Conservation (phyloP, 441 rosid genomes). For the Populus trichocarpa region DNA sequence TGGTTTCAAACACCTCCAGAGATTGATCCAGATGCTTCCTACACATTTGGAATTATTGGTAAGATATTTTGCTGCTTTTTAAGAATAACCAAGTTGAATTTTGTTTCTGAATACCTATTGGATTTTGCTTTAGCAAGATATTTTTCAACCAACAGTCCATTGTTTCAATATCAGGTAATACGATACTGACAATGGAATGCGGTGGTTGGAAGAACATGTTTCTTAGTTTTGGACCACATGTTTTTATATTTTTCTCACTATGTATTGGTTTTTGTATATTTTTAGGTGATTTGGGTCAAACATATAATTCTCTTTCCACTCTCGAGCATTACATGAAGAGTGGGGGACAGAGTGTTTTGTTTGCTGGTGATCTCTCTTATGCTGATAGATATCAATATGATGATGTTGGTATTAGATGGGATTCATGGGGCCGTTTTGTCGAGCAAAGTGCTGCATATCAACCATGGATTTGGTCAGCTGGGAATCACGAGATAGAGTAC, state of each 20-base stretch:
- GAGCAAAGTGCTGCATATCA: constrained; percentile 52
- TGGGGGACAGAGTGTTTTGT: constrained; percentile 42
- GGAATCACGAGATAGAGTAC: constrained; percentile 57
- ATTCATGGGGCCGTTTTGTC: constrained; percentile 49
- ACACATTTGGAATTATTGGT: constrained; percentile 52
- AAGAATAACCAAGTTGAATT: background rate
- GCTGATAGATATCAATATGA: constrained; percentile 44
- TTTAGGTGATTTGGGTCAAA: constrained; percentile 56
- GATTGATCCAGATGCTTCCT: constrained; percentile 40
- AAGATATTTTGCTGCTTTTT: background rate
- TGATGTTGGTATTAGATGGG: constrained; percentile 49
- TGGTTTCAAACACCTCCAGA: constrained; percentile 53
- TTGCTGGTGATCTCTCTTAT: constrained; percentile 53
- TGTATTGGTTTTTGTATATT: constrained; percentile 13
- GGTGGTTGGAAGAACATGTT: constrained; percentile 3
- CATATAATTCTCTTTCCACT: constrained; percentile 52
- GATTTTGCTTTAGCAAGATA: background rate
- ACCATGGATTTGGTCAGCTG: constrained; percentile 57
- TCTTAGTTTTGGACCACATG: background rate
- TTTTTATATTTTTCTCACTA: background rate
- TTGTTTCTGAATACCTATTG: background rate
- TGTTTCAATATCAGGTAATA: background rate
- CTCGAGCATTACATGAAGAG: constrained; percentile 45
- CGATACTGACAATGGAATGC: background rate
- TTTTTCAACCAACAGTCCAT: background rate